Evolutionary conservation across 2,329 filamentous ascomycete species (phyloP), one percentile per base, ranked within the genome.

Genomic region (Remersonia thermophila): DNA sequence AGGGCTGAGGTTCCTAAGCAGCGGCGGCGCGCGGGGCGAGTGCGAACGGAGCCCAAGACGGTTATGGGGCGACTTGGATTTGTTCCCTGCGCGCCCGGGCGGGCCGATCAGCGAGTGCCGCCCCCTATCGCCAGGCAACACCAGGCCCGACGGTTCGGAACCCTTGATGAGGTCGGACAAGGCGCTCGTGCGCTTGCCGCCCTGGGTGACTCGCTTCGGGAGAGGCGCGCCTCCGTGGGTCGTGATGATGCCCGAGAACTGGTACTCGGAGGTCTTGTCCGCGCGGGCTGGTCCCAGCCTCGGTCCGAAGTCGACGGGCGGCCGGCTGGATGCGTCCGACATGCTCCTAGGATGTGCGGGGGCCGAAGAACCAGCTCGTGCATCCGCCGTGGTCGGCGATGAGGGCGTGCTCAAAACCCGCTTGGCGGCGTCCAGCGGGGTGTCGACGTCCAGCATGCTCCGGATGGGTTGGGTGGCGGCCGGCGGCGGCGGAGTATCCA

Each of bases 241-340:
- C 12, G 69, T 67, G 34, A 71, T 55, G 40, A 72, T 77, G 45
- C 67, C 71, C 13, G 67, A 66, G 48, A 80, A 80, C 47, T 77
- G 73, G 52, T 79, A 80, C 30, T 65, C 65, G 25, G 65, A 56
- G 3, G 65, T 70, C 3, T 62, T 63, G 44, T 76, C 61, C 23
- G 47, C 39, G 30, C 45, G 44, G 38, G 35, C 35, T 34, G 38
- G 36, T 47, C 50, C 39, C 8, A 59, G 51, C 40, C 64, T 55
- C 1, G 60, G 60, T 3, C 59, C 66, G 46, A 70, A 68, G 9
- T 67, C 67, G 20, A 9, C 20, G 16, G 48, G 57, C 27, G 66
- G 67, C 33, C 62, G 67, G 23, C 58, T 55, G 12, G 63, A 57
- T 3, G 65, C 65, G 53, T 76, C 75, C 13, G 67, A 77, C 54